Conservation (phyloP, 805 yeast species). For the Torulaspora gathmanii region DNA sequence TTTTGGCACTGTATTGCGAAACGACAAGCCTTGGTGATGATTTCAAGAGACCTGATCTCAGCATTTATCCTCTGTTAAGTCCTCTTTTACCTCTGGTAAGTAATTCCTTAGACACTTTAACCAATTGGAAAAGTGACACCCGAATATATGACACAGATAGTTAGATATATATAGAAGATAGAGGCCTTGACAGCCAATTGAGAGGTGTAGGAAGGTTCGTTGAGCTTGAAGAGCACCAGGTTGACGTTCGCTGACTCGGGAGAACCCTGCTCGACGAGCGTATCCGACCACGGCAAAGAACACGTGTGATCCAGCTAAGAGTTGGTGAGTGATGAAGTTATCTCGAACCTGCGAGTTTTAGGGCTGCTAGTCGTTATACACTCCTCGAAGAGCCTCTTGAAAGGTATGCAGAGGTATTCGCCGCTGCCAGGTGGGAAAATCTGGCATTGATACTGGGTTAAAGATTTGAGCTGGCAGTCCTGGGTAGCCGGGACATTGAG, state of each 20-base stretch:
- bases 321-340: constrained; percentile 8
- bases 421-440: constrained; percentile 37
- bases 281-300: constrained; percentile 7
- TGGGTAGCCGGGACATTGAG: constrained; percentile 23
- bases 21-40: not conserved
- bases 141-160: not conserved
- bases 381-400: constrained; percentile 44
- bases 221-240: not conserved
- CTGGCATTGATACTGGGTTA: constrained; percentile 47
- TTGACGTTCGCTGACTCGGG: not conserved
- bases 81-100: not conserved
- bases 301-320: constrained; percentile 1
- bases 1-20: not conserved
- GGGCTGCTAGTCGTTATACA: constrained; percentile 27
- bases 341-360: constrained; percentile 2
- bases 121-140: not conserved
- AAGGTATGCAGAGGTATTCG: constrained; percentile 43
- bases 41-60: constrained; percentile 4
- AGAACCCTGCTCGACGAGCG: not conserved
- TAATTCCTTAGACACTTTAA: not conserved
- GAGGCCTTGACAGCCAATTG: not conserved
- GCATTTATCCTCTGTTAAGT: not conserved
- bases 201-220: not conserved
- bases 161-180: not conserved
- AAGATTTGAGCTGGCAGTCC: constrained; percentile 36